Percentiles rank a stretch among this genome's conserved stretches.
These are phyloP conservation scores for Platanthera guangdongensis DNA, from an alignment of 106 monocot species.

Conservation along the genomic window DNA sequence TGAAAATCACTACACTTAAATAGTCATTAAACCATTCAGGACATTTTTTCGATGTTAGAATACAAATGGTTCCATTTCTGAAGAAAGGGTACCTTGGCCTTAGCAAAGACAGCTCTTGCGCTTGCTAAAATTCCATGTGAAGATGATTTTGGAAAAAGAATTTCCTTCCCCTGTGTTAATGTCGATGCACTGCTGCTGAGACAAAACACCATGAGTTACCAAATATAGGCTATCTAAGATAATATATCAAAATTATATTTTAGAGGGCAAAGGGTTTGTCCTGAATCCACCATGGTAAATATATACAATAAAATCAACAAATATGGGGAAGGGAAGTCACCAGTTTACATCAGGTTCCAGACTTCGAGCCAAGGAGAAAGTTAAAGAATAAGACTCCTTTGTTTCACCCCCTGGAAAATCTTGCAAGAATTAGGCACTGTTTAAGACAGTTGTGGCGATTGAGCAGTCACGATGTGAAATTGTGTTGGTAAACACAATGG, in stretches of 20 bases:
- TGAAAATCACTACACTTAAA: too few relatives aligned
- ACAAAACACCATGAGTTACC: neutral
- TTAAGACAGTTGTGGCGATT: neutral
- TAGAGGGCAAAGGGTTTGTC: neutral
- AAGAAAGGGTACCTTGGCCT: slow-evolving; percentile 57
- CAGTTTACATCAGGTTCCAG: slow-evolving; percentile 44
- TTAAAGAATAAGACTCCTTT: slow-evolving; percentile 31
- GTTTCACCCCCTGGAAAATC: slow-evolving; percentile 32
- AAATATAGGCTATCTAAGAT: neutral
- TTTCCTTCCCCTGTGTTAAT: slow-evolving; percentile 37
- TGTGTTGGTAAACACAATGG: too few relatives aligned
- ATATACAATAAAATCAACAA: neutral
- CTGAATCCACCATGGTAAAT: neutral
- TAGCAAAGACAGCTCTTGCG: slow-evolving; percentile 29
- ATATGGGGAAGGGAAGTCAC: slow-evolving; percentile 14
- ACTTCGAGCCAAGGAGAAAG: slow-evolving; percentile 34
- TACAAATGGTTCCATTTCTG: neutral
- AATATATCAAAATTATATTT: neutral
- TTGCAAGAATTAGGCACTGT: slow-evolving; percentile 3
- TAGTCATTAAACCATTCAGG: too few relatives aligned
- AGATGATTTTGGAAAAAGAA: slow-evolving; percentile 30
- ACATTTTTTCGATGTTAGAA: neutral
- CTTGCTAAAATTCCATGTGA: slow-evolving; percentile 22
- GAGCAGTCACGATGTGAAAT: too few relatives aligned
- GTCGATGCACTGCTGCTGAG: slow-evolving; percentile 36